These are phyloP conservation scores for Camelina sativa DNA, from an alignment of 345 rosid species.

Conservation along the genomic window DNA sequence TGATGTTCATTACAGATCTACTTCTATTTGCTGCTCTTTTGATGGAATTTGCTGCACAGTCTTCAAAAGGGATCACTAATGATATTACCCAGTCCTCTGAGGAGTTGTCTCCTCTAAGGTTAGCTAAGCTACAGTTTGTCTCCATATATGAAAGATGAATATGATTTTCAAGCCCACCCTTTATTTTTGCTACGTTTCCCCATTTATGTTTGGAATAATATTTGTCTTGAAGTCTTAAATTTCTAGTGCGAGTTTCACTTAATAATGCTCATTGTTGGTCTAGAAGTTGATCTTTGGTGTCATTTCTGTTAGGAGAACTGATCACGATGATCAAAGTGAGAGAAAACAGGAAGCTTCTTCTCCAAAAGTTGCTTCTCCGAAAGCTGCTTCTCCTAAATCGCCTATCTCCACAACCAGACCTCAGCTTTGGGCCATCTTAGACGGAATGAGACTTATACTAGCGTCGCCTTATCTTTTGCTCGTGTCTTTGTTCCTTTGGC, in stretches of 20 bases:
- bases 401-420: constrained; percentile 57
- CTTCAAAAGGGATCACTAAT: constrained; percentile 75
- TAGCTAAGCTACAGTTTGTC: constrained; percentile 15
- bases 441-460: constrained; percentile 74
- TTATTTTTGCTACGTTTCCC: neutral
- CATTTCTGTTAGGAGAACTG: constrained; percentile 52
- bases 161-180: neutral
- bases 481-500: constrained; percentile 89
- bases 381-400: constrained; percentile 53
- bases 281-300: constrained; percentile 31
- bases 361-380: constrained; percentile 42
- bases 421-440: constrained; percentile 76
- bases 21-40: constrained; percentile 84
- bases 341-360: constrained; percentile 45
- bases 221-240: neutral
- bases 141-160: neutral
- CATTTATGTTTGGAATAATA: neutral
- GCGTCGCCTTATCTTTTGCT: constrained; percentile 77
- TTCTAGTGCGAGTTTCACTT: constrained; percentile 8
- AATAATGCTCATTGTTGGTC: constrained; percentile 19
- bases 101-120: constrained; percentile 78
- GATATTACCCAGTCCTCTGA: constrained; percentile 60
- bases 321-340: constrained; percentile 52
- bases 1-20: constrained; percentile 55
- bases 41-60: constrained; percentile 91